These are phyloP conservation scores for Magnolia sinica DNA, from an alignment of 164 flowering plant genomes.

Conservation along the genomic window DNA sequence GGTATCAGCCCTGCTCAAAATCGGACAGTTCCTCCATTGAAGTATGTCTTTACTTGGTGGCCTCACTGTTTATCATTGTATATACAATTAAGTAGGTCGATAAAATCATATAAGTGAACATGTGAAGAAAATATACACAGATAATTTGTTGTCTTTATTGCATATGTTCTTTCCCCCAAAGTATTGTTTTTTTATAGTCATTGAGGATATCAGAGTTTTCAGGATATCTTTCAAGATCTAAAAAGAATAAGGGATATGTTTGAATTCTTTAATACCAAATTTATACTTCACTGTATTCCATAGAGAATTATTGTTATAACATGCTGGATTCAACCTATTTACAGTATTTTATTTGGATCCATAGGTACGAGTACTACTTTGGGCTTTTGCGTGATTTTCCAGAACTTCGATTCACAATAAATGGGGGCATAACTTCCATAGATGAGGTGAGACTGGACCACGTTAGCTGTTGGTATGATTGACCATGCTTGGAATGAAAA, in stretches of 20 bases:
- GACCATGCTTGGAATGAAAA: background rate
- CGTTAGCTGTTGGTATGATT: slow-evolving; percentile 6
- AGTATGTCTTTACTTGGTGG: slow-evolving; percentile 44
- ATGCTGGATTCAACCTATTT: background rate
- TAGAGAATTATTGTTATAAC: no score
- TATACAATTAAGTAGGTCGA: background rate
- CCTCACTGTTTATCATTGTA: background rate
- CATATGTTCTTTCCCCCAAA: background rate
- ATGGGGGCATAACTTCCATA: slow-evolving; percentile 83
- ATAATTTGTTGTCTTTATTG: background rate
- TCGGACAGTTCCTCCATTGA: slow-evolving; percentile 83
- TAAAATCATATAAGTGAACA: background rate
- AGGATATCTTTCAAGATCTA: background rate
- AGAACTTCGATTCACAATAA: slow-evolving; percentile 76
- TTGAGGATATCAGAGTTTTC: background rate
- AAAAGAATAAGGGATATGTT: background rate
- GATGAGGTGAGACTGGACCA: slow-evolving; percentile 55
- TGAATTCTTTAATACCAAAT: background rate
- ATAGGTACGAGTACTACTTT: slow-evolving; percentile 85
- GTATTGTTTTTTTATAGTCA: background rate
- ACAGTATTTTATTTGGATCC: slow-evolving; percentile 12
- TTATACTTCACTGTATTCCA: background rate
- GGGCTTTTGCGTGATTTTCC: slow-evolving; percentile 98
- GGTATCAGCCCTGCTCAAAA: slow-evolving; percentile 94
- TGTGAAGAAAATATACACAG: background rate